These are phyloP conservation scores for Tulasnella sp. DNA, from an alignment of 768 basidiomycete species.

Conservation along the genomic window DNA sequence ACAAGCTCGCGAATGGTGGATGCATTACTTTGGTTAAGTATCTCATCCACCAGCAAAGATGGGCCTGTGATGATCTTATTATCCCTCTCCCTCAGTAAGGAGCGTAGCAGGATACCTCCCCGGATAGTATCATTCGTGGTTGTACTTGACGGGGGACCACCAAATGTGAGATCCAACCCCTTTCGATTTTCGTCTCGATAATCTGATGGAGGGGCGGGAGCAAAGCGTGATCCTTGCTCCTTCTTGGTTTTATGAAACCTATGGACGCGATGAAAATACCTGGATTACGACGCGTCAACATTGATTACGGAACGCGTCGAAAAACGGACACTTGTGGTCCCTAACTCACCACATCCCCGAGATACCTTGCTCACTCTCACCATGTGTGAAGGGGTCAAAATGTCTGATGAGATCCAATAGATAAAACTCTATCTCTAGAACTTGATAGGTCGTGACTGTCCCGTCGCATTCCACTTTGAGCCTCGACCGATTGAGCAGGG, in stretches of 20 bases:
- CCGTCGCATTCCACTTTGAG: too few species aligned
- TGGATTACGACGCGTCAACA: constrained; percentile 22
- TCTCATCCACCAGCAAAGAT: constrained; percentile 60
- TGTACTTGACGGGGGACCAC: too few species aligned
- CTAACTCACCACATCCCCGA: neutral
- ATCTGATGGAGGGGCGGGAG: constrained; percentile 30
- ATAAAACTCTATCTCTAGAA: neutral
- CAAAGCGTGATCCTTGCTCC: constrained; percentile 1
- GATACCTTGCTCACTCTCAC: neutral
- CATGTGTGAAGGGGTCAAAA: neutral
- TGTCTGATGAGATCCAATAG: neutral
- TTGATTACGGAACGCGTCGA: neutral
- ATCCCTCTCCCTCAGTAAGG: constrained; percentile 39
- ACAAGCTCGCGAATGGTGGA: constrained; percentile 44
- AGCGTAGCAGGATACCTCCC: constrained; percentile 57
- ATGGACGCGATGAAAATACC: constrained; percentile 70
- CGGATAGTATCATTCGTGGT: constrained; percentile 27
- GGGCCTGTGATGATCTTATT: constrained; percentile 53
- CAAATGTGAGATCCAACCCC: constrained; percentile 63
- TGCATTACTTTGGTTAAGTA: constrained; percentile 40
- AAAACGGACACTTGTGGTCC: neutral
- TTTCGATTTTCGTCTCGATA: constrained; percentile 68
- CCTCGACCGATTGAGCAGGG: too few species aligned
- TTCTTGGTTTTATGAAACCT: constrained; percentile 31
- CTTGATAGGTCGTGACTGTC: too few species aligned